Conservation (phyloP, 805 yeast species). For the Torulaspora gathmanii region DNA sequence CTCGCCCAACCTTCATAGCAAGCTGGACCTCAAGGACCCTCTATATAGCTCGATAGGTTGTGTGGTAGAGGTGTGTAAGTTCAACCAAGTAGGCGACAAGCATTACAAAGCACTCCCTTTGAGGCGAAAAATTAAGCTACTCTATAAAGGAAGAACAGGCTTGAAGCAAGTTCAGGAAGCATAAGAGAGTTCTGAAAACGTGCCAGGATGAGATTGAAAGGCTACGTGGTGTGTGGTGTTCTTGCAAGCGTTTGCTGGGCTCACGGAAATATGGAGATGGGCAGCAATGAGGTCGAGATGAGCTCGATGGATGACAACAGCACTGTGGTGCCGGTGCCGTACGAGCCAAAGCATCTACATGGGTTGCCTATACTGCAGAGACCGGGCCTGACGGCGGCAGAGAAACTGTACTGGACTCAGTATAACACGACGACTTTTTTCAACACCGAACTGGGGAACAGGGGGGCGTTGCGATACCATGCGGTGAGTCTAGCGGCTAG, state of each 20-base stretch:
- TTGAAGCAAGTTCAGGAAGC: too few species aligned
- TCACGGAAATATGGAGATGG: constrained; percentile 1
- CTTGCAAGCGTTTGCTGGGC: constrained; percentile 3
- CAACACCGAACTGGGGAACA: constrained; percentile 45
- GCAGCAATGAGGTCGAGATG: constrained; percentile 6
- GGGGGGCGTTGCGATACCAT: constrained; percentile 53
- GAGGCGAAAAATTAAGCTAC: too few species aligned
- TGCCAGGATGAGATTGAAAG: not conserved
- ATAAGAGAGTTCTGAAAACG: not conserved
- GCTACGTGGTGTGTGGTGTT: not conserved
- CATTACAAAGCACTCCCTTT: too few species aligned
- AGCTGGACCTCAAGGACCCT: too few species aligned
- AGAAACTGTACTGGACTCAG: constrained; percentile 67
- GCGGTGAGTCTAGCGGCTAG: constrained; percentile 41
- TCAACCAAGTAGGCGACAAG: too few species aligned
- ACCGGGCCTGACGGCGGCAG: constrained; percentile 64
- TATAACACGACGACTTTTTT: constrained; percentile 77
- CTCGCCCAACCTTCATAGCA: too few species aligned
- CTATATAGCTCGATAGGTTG: too few species aligned
- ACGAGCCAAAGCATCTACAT: constrained; percentile 48
- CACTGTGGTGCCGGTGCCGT: constrained; percentile 41
- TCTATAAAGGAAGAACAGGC: too few species aligned
- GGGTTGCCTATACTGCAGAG: constrained; percentile 65
- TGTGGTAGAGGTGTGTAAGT: too few species aligned
- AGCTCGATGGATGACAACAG: not conserved